Evolutionary conservation across 768 basidiomycete species (phyloP).

Genomic region (Leucocoprinus birnbaumii): DNA sequence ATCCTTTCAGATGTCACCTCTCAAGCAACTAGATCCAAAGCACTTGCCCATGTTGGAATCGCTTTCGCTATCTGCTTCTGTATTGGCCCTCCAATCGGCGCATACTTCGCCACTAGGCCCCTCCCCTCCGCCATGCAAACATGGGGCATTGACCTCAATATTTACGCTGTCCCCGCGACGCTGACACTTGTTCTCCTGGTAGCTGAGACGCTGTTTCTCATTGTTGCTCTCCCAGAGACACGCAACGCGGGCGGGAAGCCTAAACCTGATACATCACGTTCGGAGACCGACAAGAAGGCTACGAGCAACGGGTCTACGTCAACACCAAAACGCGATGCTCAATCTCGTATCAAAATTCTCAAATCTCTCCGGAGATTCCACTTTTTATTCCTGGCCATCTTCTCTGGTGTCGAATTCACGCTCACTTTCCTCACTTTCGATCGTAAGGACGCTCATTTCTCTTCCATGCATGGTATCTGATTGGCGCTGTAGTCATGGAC

Average conservation of each 20-base stretch:
- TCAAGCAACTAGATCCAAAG: conserved; percentile 74
- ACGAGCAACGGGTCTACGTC: conserved; percentile 21
- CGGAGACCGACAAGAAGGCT: conserved; percentile 16
- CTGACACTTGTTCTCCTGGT: conserved; percentile 77
- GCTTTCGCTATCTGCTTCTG: conserved; percentile 96
- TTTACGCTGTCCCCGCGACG: conserved; percentile 88
- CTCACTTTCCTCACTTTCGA: conserved; percentile 94
- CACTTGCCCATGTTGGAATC: conserved; percentile 90
- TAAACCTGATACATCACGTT: conserved; percentile 12
- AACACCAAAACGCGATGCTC: conserved; percentile 29
- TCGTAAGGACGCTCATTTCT: conserved; percentile 41
- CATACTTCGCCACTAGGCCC: conserved; percentile 91
- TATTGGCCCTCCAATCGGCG: conserved; percentile 91
- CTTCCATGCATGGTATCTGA: not conserved
- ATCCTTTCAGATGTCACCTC: conserved; percentile 91
- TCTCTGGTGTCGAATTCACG: conserved; percentile 96
- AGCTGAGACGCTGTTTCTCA: conserved; percentile 78
- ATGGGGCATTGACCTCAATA: conserved; percentile 69
- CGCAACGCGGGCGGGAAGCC: conserved; percentile 40
- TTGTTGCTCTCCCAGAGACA: conserved; percentile 82
- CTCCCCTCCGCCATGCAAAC: conserved; percentile 56
- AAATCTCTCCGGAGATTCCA: conserved; percentile 65
- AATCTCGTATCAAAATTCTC: conserved; percentile 57
- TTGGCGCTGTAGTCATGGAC: conserved; percentile 60
- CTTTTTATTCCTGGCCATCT: conserved; percentile 83